Evolutionary conservation across 1,284 basidiomycete genomes (phyloP).

Genomic region (Wolfiporia cocos): DNA sequence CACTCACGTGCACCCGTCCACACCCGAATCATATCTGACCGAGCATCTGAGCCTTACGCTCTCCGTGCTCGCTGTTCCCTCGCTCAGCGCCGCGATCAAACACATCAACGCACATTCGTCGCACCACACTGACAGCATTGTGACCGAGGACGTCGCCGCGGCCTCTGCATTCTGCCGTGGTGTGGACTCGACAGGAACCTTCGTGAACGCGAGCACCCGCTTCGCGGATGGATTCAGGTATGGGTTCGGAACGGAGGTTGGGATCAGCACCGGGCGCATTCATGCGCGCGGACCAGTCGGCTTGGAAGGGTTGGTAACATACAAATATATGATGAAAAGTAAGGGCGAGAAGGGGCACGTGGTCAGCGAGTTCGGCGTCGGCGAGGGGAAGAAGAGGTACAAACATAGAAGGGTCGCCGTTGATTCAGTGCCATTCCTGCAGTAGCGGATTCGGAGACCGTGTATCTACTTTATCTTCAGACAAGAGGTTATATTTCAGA

Average conservation of each 20-base stretch:
- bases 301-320: slow-evolving; percentile 89
- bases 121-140: slow-evolving; percentile 93
- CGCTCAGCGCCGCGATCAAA: slow-evolving; percentile 68
- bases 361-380: slow-evolving; percentile 73
- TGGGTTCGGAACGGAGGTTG: slow-evolving; percentile 97
- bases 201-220: slow-evolving; percentile 91
- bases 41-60: slow-evolving; percentile 87
- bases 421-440: slow-evolving; percentile 43
- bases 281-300: slow-evolving; percentile 98
- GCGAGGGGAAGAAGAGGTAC: slow-evolving; percentile 70
- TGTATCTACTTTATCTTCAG: no score
- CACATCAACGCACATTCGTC: slow-evolving; percentile 94
- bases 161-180: slow-evolving; percentile 80
- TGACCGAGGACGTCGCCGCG: slow-evolving; percentile 71
- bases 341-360: slow-evolving; percentile 68
- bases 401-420: slow-evolving; percentile 59
- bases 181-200: slow-evolving; percentile 90
- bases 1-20: slow-evolving; percentile 47
- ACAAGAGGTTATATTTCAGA: no score
- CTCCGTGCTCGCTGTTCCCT: slow-evolving; percentile 73
- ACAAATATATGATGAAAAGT: slow-evolving; percentile 90
- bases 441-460: no score
- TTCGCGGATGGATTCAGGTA: slow-evolving; percentile 98
- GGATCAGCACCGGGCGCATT: slow-evolving; percentile 94
- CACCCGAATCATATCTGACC: slow-evolving; percentile 67